These are phyloP conservation scores for Saraca asoca DNA, from an alignment of 331 rosid genomes.

Conservation along the genomic window DNA sequence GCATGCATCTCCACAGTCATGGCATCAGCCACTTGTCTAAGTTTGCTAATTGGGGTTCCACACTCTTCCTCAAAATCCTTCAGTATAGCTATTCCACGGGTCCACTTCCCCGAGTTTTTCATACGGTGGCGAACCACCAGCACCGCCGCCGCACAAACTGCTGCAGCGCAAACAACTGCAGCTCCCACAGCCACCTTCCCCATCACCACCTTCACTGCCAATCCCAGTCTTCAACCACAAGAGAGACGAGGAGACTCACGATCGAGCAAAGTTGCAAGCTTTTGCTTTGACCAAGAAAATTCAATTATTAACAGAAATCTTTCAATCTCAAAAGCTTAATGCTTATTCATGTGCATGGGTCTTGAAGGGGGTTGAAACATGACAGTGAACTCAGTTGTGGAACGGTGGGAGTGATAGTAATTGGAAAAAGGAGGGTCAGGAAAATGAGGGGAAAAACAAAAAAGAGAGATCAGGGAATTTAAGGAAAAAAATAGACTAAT, in stretches of 20 bases:
- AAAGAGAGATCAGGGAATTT: constrained; percentile 21
- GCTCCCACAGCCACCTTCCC: constrained; percentile 72
- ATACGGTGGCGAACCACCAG: constrained; percentile 59
- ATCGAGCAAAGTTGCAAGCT: constrained; percentile 41
- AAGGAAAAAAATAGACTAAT: too few species aligned
- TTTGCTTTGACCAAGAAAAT: constrained; percentile 26
- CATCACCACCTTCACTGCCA: constrained; percentile 44
- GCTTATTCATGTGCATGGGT: constrained; percentile 30
- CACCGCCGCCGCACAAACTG: constrained; percentile 74
- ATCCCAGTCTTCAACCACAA: too few species aligned
- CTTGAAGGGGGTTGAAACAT: constrained; percentile 18
- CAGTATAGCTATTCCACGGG: constrained; percentile 52
- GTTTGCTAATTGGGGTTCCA: constrained; percentile 69
- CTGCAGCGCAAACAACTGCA: constrained; percentile 72
- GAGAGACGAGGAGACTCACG: too few species aligned
- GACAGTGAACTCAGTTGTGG: constrained; percentile 14
- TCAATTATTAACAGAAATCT: constrained; percentile 19
- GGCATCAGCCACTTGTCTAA: constrained; percentile 78
- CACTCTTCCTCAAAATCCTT: constrained; percentile 74
- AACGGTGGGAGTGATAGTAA: not conserved
- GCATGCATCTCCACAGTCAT: constrained; percentile 97
- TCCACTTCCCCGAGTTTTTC: constrained; percentile 66
- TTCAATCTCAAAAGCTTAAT: constrained; percentile 20
- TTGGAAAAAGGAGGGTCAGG: not conserved
- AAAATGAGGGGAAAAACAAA: not conserved